These are phyloP conservation scores for Platanthera guangdongensis DNA, from an alignment of 106 monocot genomes.

Conservation along the genomic window DNA sequence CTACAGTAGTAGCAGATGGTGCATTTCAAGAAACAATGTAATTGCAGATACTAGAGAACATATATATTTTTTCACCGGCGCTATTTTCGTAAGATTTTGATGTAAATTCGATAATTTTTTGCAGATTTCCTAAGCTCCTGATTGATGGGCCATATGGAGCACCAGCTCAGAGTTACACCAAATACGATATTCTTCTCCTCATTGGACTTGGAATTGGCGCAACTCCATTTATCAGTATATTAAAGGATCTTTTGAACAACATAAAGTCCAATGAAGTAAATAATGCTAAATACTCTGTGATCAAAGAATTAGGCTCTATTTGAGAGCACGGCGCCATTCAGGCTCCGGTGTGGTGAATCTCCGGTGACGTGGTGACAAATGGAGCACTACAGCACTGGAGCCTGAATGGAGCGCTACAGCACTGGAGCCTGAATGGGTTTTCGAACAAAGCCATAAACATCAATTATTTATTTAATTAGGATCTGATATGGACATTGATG, in stretches of 20 bases:
- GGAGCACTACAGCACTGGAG: too few relatives aligned
- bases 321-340: too few relatives aligned
- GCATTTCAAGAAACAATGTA: slow-evolving; percentile 52
- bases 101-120: not conserved
- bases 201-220: slow-evolving; percentile 95
- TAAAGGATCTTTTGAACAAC: slow-evolving; percentile 82
- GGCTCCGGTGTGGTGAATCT: too few relatives aligned
- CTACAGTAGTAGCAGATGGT: slow-evolving; percentile 71
- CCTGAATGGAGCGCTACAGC: too few relatives aligned
- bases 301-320: not conserved
- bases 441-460: not conserved
- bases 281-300: not conserved
- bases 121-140: slow-evolving; percentile 72
- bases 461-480: not conserved
- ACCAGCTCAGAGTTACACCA: slow-evolving; percentile 95
- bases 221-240: slow-evolving; percentile 96
- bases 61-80: not conserved
- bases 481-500: slow-evolving; percentile 3
- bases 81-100: not conserved
- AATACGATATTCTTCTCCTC: slow-evolving; percentile 87
- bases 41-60: not conserved
- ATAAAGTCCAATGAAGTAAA: slow-evolving; percentile 48
- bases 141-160: slow-evolving; percentile 97
- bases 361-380: too few relatives aligned
- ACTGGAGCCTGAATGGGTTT: not conserved